Conservation (phyloP, 345 rosid species). For the Brassica napus region Da-Ae NC_063443.1:18013001-18013500, state of each 20-base stretch:
- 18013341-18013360: conserved; percentile 58
- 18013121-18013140: conserved; percentile 52
- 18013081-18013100: conserved; percentile 40
- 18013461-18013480: conserved; percentile 64
- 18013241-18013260: conserved; percentile 47
- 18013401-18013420: conserved; percentile 50
- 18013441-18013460: conserved; percentile 73
- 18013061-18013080: conserved; percentile 42
- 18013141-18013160: conserved; percentile 45
- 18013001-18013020: conserved; percentile 52
- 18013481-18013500: conserved; percentile 48
- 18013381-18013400: conserved; percentile 62
- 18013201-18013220: conserved; percentile 19
- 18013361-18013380: conserved; percentile 60
- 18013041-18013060: conserved; percentile 46
- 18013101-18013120: conserved; percentile 47
- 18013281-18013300: conserved; percentile 39
- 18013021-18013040: conserved; percentile 51
- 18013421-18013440: conserved; percentile 35
- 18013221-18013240: conserved; percentile 48
- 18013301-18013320: conserved; percentile 43
- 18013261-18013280: conserved; percentile 46
- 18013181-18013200: conserved; percentile 30
- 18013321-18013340: conserved; percentile 48
- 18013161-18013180: conserved; percentile 15